Conservation (phyloP, 163 green algal genomes). For the Prototheca wickerhamii region DNA sequence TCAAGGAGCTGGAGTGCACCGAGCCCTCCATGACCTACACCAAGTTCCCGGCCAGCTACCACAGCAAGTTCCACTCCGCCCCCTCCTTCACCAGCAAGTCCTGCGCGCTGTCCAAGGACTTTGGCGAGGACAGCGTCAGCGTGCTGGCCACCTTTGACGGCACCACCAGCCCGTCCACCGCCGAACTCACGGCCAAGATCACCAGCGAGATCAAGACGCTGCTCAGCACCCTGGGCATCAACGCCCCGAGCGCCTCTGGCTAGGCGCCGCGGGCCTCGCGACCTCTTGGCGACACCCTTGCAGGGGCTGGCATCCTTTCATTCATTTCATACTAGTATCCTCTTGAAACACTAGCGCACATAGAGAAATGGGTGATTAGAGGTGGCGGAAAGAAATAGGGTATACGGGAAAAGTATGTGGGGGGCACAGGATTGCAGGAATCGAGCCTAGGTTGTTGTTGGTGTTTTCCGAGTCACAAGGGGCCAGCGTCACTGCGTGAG, state of each 20-base stretch:
- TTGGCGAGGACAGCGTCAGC: constrained; percentile 7
- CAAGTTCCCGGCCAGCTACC: constrained; percentile 17
- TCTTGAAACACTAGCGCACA: background rate
- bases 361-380: too few relatives aligned
- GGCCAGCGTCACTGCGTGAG: too few relatives aligned
- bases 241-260: too few relatives aligned
- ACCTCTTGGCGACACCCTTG: too few relatives aligned
- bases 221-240: constrained; percentile 10
- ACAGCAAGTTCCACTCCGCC: constrained; percentile 15
- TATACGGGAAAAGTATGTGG: too few relatives aligned
- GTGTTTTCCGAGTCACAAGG: too few relatives aligned
- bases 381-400: too few relatives aligned
- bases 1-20: constrained; percentile 23
- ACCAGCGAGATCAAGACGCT: constrained; percentile 13
- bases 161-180: background rate
- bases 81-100: constrained; percentile 10
- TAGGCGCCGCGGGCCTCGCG: too few relatives aligned
- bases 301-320: too few relatives aligned
- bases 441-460: too few relatives aligned
- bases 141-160: constrained; percentile 6
- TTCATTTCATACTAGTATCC: too few relatives aligned
- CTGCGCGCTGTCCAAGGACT: constrained; percentile 14
- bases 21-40: constrained; percentile 23
- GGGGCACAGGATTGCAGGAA: too few relatives aligned
- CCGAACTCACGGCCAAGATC: constrained; percentile 12